Conservation (phyloP, 768 basidiomycete genomes). For the Cyathus striatus region DNA sequence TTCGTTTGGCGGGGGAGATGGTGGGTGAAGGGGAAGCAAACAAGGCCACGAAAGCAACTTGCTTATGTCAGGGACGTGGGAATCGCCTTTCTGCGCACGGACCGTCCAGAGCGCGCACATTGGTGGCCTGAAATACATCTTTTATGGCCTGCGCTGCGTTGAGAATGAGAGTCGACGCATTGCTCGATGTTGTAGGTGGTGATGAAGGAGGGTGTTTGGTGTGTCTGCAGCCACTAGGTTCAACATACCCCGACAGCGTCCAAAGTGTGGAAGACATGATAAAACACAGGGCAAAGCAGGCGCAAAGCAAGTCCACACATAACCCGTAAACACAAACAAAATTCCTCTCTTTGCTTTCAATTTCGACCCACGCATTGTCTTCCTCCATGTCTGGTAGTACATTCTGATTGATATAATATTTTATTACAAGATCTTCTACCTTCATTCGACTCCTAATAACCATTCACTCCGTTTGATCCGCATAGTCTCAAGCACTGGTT, state of each 20-base stretch:
- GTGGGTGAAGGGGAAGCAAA: slow-evolving; percentile 40
- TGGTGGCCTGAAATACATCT: slow-evolving; percentile 7
- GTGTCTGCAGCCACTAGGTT: slow-evolving; percentile 47
- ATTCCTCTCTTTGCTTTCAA: too few species aligned
- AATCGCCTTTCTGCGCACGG: slow-evolving; percentile 54
- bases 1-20: slow-evolving; percentile 36
- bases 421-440: too few species aligned
- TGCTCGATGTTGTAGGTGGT: slow-evolving; percentile 16
- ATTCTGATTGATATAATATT: too few species aligned
- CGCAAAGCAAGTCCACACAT: slow-evolving; percentile 38
- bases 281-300: slow-evolving; percentile 61
- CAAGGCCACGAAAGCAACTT: slow-evolving; percentile 35
- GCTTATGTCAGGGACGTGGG: slow-evolving; percentile 58
- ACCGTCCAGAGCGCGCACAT: slow-evolving; percentile 24
- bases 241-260: slow-evolving; percentile 62
- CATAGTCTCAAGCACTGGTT: too few species aligned
- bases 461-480: too few species aligned
- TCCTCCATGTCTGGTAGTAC: not conserved
- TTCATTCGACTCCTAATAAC: too few species aligned
- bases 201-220: slow-evolving; percentile 34
- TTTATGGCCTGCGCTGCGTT: slow-evolving; percentile 1
- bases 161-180: slow-evolving; percentile 3
- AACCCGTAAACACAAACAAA: slow-evolving; percentile 45
- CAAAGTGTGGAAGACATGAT: slow-evolving; percentile 73
- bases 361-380: too few species aligned